phyloP scores from a whole-genome alignment of 2,329 filamentous ascomycete genomes.

The Alternaria solani region DNA sequence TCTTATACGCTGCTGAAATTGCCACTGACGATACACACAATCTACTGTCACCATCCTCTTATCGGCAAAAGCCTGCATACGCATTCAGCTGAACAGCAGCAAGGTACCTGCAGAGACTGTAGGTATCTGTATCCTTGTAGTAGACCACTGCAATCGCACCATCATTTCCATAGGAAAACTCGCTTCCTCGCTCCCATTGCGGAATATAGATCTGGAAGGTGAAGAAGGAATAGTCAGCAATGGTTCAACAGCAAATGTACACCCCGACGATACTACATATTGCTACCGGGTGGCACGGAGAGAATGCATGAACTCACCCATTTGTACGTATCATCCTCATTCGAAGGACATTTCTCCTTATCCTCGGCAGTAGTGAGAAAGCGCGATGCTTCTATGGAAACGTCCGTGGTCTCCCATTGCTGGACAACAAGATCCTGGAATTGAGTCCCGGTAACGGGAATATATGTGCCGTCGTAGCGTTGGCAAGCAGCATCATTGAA shows the following conservation, averaged over 20 bases:
- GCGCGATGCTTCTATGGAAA: not conserved
- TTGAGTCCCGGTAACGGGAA: not conserved
- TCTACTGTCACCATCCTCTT: not conserved
- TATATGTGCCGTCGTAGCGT: not conserved
- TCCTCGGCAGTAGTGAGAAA: not conserved
- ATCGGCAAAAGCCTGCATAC: not conserved
- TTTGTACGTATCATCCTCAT: not conserved
- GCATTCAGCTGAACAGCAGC: not conserved
- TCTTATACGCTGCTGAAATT: too few relatives aligned
- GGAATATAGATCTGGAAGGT: not conserved
- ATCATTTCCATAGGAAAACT: not conserved
- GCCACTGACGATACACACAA: too few relatives aligned
- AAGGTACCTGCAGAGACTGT: not conserved
- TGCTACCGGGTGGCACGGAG: not conserved
- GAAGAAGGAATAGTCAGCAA: not conserved
- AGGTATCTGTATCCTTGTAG: constrained; percentile 16
- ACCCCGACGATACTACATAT: not conserved
- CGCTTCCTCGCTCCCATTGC: not conserved
- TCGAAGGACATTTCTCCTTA: not conserved
- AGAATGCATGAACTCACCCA: not conserved
- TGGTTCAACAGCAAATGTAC: not conserved
- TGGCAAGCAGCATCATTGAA: not conserved
- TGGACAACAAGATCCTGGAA: not conserved
- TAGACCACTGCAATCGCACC: constrained; percentile 8
- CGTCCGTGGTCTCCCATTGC: not conserved